Percentiles rank a stretch among this genome's conserved stretches.
Conservation (phyloP, 2,329 filamentous ascomycete genomes). For the Epichloe uncinata region DNA sequence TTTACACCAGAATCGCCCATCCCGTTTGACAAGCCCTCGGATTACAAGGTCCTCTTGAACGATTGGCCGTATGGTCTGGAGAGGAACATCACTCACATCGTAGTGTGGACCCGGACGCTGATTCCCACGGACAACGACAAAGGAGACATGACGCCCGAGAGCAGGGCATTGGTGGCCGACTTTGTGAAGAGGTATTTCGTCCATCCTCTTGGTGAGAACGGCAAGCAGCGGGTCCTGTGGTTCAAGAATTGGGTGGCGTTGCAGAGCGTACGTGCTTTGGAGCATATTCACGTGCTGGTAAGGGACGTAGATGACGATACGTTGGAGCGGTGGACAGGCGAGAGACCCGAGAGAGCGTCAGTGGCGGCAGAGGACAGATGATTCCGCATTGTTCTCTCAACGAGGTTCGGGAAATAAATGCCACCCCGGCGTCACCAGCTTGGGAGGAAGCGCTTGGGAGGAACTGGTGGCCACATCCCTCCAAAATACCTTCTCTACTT, state of each 20-base stretch:
- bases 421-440: too few species aligned
- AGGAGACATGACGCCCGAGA: slow-evolving; percentile 59
- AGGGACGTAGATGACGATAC: slow-evolving; percentile 37
- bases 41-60: slow-evolving; percentile 65
- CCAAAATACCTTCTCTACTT: too few species aligned
- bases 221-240: slow-evolving; percentile 53
- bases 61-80: slow-evolving; percentile 87
- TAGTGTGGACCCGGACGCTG: slow-evolving; percentile 80
- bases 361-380: not conserved
- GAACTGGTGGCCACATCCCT: not conserved
- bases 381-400: not conserved
- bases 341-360: slow-evolving; percentile 24
- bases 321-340: slow-evolving; percentile 39
- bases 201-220: slow-evolving; percentile 35
- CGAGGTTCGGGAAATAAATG: not conserved
- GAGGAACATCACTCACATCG: slow-evolving; percentile 58
- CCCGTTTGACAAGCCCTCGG: slow-evolving; percentile 40
- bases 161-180: slow-evolving; percentile 46
- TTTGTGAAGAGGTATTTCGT: slow-evolving; percentile 62
- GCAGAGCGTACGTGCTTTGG: slow-evolving; percentile 76
- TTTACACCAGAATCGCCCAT: slow-evolving; percentile 36
- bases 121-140: slow-evolving; percentile 58
- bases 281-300: slow-evolving; percentile 76
- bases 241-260: slow-evolving; percentile 90
- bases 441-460: too few species aligned